phyloP scores from a whole-genome alignment of 371 early-diverging fungal species.

The Haplosporangium sp. region DNA sequence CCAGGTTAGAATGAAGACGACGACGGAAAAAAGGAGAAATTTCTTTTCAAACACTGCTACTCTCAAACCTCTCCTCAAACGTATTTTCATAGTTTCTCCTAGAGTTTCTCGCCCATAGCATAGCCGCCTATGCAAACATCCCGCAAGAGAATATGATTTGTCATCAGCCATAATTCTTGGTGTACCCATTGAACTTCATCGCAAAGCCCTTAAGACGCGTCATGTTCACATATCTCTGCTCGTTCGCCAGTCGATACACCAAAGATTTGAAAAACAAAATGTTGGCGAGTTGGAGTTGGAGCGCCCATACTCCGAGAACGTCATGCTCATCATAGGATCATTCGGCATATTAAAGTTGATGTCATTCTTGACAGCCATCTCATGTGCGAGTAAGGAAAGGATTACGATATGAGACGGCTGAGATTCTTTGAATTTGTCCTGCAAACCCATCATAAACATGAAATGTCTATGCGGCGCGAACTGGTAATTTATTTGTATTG shows the following conservation, averaged over 20 bases:
- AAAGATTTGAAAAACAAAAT: conserved; percentile 67
- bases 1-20: no score
- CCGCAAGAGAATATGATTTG: no score
- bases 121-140: no score
- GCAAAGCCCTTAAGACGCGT: conserved; percentile 75
- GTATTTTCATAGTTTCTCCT: no score
- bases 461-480: conserved; percentile 56
- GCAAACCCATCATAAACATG: conserved; percentile 66
- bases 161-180: not conserved
- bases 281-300: conserved; percentile 74
- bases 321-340: conserved; percentile 20
- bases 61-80: no score
- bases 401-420: conserved; percentile 64
- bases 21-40: no score
- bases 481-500: not conserved
- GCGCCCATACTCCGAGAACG: conserved; percentile 56
- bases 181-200: not conserved
- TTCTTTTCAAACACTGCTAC: no score
- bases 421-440: conserved; percentile 65
- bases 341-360: conserved; percentile 58
- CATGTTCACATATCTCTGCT: conserved; percentile 67
- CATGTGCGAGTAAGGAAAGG: conserved; percentile 57
- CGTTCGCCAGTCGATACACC: conserved; percentile 53
- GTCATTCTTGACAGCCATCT: conserved; percentile 13
- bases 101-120: no score